phyloP scores from a whole-genome alignment of 1,139 yeast species.

The Nakaseomyces glabratus region DNA sequence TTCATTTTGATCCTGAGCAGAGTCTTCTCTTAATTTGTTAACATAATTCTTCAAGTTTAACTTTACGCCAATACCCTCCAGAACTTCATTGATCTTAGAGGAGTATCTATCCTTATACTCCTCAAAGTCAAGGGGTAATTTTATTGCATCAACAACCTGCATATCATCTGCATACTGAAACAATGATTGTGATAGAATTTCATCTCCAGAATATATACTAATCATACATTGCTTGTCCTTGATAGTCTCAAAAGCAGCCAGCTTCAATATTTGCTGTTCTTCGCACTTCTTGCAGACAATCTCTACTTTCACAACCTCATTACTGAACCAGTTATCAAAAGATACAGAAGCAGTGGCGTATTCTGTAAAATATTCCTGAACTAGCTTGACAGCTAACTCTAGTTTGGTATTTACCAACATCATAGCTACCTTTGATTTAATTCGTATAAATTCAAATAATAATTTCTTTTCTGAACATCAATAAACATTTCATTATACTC shows the following conservation, averaged over 20 bases:
- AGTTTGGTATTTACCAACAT: neutral
- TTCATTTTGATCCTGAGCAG: neutral
- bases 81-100: neutral
- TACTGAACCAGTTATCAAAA: slow-evolving; percentile 1
- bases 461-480: too few relatives aligned
- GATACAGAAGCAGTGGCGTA: neutral
- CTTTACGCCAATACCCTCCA: neutral
- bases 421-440: too few relatives aligned
- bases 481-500: too few relatives aligned
- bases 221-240: slow-evolving; percentile 3
- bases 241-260: too few relatives aligned
- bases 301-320: slow-evolving; percentile 1
- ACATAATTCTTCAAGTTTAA: neutral
- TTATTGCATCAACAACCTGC: slow-evolving; percentile 3
- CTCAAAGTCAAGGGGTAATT: slow-evolving; percentile 11
- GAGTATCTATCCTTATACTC: neutral
- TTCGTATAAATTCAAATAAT: too few relatives aligned
- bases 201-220: neutral
- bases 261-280: too few relatives aligned
- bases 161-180: slow-evolving; percentile 12
- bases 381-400: neutral
- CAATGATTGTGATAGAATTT: slow-evolving; percentile 5
- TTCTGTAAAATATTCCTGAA: neutral
- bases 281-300: neutral
- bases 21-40: neutral